Conservation (phyloP, 163 green algal genomes). For the Chlamydomonas reinhardtii region DNA sequence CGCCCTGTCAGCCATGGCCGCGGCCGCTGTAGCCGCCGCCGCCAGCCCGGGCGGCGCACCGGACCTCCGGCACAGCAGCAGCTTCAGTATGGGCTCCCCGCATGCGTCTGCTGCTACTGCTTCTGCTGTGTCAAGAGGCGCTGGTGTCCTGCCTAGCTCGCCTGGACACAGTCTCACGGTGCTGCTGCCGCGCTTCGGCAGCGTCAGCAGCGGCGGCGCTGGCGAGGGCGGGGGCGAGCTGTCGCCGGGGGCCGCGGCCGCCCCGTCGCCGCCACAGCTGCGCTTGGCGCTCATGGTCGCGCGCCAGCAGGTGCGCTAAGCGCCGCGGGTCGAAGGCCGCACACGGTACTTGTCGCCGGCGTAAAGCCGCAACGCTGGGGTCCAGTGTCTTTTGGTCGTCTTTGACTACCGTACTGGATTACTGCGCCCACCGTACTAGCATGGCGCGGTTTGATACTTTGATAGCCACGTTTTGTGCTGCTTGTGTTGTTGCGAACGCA, state of each 20-base stretch:
- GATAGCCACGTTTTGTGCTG: not conserved
- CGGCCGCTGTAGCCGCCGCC: not conserved
- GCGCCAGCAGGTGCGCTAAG: not conserved
- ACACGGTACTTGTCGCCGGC: too few relatives aligned
- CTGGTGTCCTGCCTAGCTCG: too few relatives aligned
- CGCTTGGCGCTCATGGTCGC: not conserved
- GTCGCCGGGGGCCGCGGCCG: too few relatives aligned
- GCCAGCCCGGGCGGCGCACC: not conserved
- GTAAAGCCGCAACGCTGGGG: too few relatives aligned
- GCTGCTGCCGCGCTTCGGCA: not conserved
- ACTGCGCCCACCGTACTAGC: too few relatives aligned
- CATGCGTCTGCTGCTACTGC: too few relatives aligned
- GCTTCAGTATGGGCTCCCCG: not conserved
- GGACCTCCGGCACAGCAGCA: too few relatives aligned
- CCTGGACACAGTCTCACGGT: not conserved
- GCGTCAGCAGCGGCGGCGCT: not conserved
- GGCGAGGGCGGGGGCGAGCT: not conserved
- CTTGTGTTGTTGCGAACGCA: not conserved
- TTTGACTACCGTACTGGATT: too few relatives aligned
- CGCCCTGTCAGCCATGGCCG: not conserved
- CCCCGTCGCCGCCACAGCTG: not conserved
- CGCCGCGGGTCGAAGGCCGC: too few relatives aligned
- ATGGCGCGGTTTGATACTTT: too few relatives aligned
- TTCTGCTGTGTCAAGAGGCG: too few relatives aligned
- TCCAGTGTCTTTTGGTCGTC: too few relatives aligned